Base-by-base conservation (phyloP, 129 eudicot genomes). In the Arctium lappa region DNA sequence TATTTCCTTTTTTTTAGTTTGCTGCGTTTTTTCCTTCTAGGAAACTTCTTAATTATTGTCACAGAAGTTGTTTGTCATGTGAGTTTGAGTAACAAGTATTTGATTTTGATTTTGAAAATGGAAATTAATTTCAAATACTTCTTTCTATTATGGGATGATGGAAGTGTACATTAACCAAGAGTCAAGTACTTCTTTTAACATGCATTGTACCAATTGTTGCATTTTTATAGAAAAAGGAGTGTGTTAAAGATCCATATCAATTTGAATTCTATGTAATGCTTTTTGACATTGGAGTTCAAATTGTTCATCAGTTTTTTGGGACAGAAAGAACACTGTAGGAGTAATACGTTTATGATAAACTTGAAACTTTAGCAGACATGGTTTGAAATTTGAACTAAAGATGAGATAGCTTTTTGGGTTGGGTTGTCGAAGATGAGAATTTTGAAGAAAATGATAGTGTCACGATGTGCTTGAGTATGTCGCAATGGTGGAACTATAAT, bases 401-500 rank as follows among this genome's bases (percentile, higher is more conserved):
- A n/a, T n/a, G 29, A 56, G 66, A 56, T 5, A 56, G 66, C 66
- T n/a, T 4, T 60, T n/a, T n/a, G 68, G 33, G 11, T 27, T 1
- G 1, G 15, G 33, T 66, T 66, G 8, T 18, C 30, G 2, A 42
- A 16, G 27, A 16, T 36, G 27, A 1, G 13, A 16, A 37, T 39
- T 73, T 75, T 3, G 22, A 39, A 22, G 6, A 29, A 84, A 65
- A 30, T 76, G 69, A 33, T 82, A 78, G 15, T 82, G 18, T 38
- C 12, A 74, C 7, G 33, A 50, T 10, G 16, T 10, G 38, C 36
- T 74, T 13, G 1, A 56, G 46, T 38, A 73, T 60, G 16, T 11
- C 2, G 39, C 40, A 15, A 31, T 38, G 15, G 73, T 12, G 42
- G 77, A 31, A 76, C 0, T 62, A 18, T 30, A 12, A 42, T 73